Conservation (phyloP, 192 early-diverging fungal genomes). For the Polychytrium aggregatum region DNA sequence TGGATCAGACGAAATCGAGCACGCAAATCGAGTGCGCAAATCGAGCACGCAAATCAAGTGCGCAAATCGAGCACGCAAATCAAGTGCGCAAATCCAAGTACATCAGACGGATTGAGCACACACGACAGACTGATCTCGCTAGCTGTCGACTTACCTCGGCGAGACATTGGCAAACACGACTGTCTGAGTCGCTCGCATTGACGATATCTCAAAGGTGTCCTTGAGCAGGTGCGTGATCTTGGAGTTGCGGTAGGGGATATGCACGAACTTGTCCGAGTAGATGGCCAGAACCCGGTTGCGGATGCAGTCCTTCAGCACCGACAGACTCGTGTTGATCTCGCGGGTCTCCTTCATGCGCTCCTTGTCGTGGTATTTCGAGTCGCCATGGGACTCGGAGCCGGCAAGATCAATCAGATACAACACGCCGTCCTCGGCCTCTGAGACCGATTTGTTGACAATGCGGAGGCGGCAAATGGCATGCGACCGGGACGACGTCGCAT, state of each 20-base stretch:
- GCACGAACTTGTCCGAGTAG: slow-evolving; percentile 16
- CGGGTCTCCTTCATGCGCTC: slow-evolving; percentile 33
- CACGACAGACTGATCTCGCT: no score
- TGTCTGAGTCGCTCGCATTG: slow-evolving; percentile 18
- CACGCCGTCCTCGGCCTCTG: slow-evolving; percentile 28
- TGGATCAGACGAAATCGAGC: not conserved
- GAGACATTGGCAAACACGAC: slow-evolving; percentile 29
- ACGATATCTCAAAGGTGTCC: slow-evolving; percentile 33
- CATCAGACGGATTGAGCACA: no score
- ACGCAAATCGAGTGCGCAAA: no score
- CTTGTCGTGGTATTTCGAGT: slow-evolving; percentile 26
- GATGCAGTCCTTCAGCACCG: slow-evolving; percentile 43
- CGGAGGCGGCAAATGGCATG: slow-evolving; percentile 28
- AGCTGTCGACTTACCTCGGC: slow-evolving; percentile 3
- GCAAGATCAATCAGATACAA: slow-evolving; percentile 42
- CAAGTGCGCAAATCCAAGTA: no score
- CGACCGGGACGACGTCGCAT: slow-evolving; percentile 24
- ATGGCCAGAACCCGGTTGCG: slow-evolving; percentile 21
- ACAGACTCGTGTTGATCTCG: slow-evolving; percentile 39
- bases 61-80: no score
- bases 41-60: no score
- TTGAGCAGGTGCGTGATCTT: slow-evolving; percentile 38
- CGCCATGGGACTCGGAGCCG: slow-evolving; percentile 28
- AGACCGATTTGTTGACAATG: slow-evolving; percentile 19
- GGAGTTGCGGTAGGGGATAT: slow-evolving; percentile 34